Percentiles rank a stretch among this genome's conserved stretches.
phyloP scores from a whole-genome alignment of 768 basidiomycete genomes.

The Postia placenta region DNA sequence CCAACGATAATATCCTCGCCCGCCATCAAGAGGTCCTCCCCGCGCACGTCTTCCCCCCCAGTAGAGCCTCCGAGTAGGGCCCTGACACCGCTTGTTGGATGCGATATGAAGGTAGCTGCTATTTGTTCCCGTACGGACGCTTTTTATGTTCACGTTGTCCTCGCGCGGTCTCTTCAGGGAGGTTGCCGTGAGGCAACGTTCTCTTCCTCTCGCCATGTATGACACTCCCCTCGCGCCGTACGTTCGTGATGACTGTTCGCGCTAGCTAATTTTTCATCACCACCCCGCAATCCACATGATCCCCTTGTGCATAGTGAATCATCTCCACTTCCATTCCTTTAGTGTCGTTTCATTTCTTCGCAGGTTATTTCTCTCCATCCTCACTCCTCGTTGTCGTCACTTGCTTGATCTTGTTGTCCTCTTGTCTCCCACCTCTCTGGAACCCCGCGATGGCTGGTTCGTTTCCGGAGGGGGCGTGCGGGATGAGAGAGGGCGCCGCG shows the following conservation, averaged over 20 bases:
- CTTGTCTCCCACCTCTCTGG: slow-evolving; percentile 52
- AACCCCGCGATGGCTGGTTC: slow-evolving; percentile 19
- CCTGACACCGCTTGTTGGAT: background rate
- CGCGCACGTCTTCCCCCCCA: background rate
- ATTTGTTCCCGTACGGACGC: slow-evolving; percentile 62
- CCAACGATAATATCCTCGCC: background rate
- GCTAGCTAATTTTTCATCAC: background rate
- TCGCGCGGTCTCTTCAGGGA: slow-evolving; percentile 5
- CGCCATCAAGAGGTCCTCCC: background rate
- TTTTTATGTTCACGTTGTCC: slow-evolving; percentile 53
- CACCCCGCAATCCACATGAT: background rate
- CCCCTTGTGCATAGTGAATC: slow-evolving; percentile 3
- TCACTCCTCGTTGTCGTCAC: slow-evolving; percentile 17
- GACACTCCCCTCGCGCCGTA: slow-evolving; percentile 23
- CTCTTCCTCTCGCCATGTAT: slow-evolving; percentile 19
- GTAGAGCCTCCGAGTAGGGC: background rate
- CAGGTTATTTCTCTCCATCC: slow-evolving; percentile 10
- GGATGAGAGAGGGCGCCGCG: slow-evolving; percentile 70
- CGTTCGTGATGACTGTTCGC: slow-evolving; percentile 14
- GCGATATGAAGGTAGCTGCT: slow-evolving; percentile 6
- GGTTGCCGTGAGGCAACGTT: slow-evolving; percentile 10
- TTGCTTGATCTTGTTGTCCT: slow-evolving; percentile 53
- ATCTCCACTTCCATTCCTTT: slow-evolving; percentile 12
- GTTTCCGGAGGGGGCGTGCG: slow-evolving; percentile 48
- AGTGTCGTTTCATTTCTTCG: slow-evolving; percentile 17